Evolutionary conservation across 371 early-diverging fungal species (phyloP).

Genomic region (Gilbertella persicaria): DNA sequence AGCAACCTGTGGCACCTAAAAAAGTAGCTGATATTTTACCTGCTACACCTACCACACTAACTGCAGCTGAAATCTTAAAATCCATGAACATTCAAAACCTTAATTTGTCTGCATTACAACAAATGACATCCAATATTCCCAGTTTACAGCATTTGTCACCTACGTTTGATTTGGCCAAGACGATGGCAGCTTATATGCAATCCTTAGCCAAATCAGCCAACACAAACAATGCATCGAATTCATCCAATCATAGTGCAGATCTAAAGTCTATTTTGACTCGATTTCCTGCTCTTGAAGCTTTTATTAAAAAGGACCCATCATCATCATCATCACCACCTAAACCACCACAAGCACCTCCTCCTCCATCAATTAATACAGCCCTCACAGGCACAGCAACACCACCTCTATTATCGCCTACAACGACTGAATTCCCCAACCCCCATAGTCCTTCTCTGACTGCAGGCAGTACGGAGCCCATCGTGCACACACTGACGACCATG

Average conservation of each 20-base stretch:
- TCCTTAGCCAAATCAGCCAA: conserved; percentile 29
- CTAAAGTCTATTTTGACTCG: conserved; percentile 41
- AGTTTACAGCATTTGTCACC: conserved; percentile 36
- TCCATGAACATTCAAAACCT: conserved; percentile 40
- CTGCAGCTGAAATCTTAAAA: conserved; percentile 32
- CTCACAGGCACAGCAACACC: neutral
- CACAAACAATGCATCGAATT: conserved; percentile 8
- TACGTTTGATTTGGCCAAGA: conserved; percentile 40
- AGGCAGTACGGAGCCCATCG: conserved; percentile 20
- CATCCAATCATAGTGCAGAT: conserved; percentile 31
- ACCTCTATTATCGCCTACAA: neutral
- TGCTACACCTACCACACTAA: conserved; percentile 12
- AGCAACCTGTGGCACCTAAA: conserved; percentile 1
- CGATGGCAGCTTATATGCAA: conserved; percentile 45
- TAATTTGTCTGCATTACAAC: conserved; percentile 46
- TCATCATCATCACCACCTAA: conserved; percentile 5
- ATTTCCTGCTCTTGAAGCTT: conserved; percentile 44
- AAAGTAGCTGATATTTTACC: conserved; percentile 17
- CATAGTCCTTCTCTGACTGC: conserved; percentile 9
- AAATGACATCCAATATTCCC: conserved; percentile 43
- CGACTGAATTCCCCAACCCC: neutral
- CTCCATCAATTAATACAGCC: conserved; percentile 1
- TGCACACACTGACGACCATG: conserved; percentile 20
- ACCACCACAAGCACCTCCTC: conserved; percentile 1
- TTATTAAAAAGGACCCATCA: conserved; percentile 38